A percentile compares a stretch with the other conserved stretches of the same genome.
Evolutionary conservation across 345 rosid species (phyloP).

Genomic region (Mallotus nudiflorus): DNA sequence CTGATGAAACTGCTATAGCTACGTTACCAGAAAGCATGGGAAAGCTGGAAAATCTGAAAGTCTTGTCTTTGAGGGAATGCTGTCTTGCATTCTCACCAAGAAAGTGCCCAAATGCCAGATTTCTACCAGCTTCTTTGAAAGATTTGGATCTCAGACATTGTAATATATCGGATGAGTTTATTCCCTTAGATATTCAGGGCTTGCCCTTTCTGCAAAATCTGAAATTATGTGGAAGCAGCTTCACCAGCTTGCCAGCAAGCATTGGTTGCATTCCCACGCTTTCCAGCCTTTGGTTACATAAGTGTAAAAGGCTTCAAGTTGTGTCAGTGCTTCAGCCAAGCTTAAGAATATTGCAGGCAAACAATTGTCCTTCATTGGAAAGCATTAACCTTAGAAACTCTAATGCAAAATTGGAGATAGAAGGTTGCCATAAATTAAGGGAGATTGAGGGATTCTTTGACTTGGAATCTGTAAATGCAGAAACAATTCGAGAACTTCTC

Average conservation of each 20-base stretch:
- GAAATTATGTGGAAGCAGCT: slow-evolving; percentile 20
- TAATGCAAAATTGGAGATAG: not conserved
- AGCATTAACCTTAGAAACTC: slow-evolving; percentile 6
- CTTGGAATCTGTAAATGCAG: slow-evolving; percentile 9
- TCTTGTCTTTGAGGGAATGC: not conserved
- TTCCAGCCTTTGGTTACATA: not conserved
- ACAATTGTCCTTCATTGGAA: slow-evolving; percentile 3
- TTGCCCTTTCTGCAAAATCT: not conserved
- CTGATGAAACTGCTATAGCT: not conserved
- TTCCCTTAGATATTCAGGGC: slow-evolving; percentile 12
- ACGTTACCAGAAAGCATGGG: not conserved
- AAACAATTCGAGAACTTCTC: too few species aligned
- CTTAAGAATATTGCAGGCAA: not conserved
- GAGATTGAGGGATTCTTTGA: slow-evolving; percentile 9
- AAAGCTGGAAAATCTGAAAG: not conserved
- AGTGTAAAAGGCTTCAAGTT: slow-evolving; percentile 8
- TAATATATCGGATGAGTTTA: not conserved
- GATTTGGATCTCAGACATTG: slow-evolving; percentile 13
- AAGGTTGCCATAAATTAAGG: slow-evolving; percentile 9
- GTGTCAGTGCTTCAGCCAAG: slow-evolving; percentile 19
- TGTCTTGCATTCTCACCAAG: slow-evolving; percentile 13
- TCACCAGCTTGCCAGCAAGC: slow-evolving; percentile 15
- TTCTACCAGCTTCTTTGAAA: slow-evolving; percentile 8
- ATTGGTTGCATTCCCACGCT: slow-evolving; percentile 9
- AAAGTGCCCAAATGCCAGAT: not conserved